Percentiles rank a stretch among this genome's conserved stretches.
phyloP scores from a whole-genome alignment of 2,329 filamentous ascomycete genomes.

The Huntiella decipiens region DNA sequence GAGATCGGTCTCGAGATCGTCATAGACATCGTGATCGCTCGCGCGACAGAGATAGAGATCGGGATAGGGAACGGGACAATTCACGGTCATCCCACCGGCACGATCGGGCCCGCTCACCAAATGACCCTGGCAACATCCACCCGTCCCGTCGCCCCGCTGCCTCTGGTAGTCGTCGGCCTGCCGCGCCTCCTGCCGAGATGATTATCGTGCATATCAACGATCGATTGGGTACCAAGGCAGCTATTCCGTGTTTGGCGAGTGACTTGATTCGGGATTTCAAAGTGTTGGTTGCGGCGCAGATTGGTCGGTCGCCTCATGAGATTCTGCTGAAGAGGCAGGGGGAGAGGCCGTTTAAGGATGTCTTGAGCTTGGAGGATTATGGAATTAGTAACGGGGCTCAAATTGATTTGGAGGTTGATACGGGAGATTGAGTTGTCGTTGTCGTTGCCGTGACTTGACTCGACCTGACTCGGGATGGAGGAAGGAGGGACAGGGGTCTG shows the following conservation, averaged over 20 bases:
- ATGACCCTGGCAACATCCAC: slow-evolving; percentile 18
- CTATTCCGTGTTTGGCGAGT: slow-evolving; percentile 71
- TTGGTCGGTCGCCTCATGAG: slow-evolving; percentile 76
- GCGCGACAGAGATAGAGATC: slow-evolving; percentile 16
- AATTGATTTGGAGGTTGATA: slow-evolving; percentile 42
- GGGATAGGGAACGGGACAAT: slow-evolving; percentile 16
- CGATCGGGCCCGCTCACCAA: slow-evolving; percentile 12
- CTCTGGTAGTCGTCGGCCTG: slow-evolving; percentile 12
- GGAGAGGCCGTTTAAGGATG: slow-evolving; percentile 84
- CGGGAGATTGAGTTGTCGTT: slow-evolving; percentile 28
- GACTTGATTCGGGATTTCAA: slow-evolving; percentile 80
- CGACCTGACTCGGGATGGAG: not conserved
- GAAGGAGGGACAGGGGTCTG: not conserved
- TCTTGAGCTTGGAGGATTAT: slow-evolving; percentile 74
- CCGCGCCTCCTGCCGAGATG: slow-evolving; percentile 45
- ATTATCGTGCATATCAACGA: slow-evolving; percentile 91
- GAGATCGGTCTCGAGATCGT: slow-evolving; percentile 10
- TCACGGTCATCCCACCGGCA: no score
- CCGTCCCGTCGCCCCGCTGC: slow-evolving; percentile 11
- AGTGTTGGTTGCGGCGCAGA: slow-evolving; percentile 72
- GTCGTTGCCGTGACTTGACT: not conserved
- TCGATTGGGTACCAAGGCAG: slow-evolving; percentile 84
- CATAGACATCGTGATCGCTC: not conserved
- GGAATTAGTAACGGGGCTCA: slow-evolving; percentile 81
- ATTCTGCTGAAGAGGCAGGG: slow-evolving; percentile 85